A percentile compares a stretch with the other conserved stretches of the same genome.
These are phyloP conservation scores for Apiospora pterosperma DNA, from an alignment of 2,329 filamentous ascomycete genomes.

Conservation along the genomic window DNA sequence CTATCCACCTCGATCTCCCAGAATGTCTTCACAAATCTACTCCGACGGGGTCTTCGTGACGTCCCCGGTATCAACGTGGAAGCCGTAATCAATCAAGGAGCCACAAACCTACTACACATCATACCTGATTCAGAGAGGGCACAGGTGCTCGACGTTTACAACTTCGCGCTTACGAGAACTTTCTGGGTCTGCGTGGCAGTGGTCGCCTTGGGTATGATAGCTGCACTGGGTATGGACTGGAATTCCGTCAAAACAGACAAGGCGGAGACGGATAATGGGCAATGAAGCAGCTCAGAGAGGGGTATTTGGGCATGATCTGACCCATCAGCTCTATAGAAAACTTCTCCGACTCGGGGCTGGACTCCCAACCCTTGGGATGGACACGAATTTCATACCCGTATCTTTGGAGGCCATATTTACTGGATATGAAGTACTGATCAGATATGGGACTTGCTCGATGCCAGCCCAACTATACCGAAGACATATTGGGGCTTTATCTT, in stretches of 20 bases:
- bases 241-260: conserved; percentile 46
- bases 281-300: background rate
- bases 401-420: no score
- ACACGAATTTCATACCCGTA: no score
- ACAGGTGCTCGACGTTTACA: conserved; percentile 42
- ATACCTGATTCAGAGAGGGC: conserved; percentile 31
- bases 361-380: no score
- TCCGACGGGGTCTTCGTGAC: conserved; percentile 28
- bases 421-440: no score
- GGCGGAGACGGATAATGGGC: background rate
- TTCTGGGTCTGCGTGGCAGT: conserved; percentile 56
- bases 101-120: conserved; percentile 47
- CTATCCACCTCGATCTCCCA: conserved; percentile 37
- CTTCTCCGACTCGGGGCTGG: no score
- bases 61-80: conserved; percentile 30
- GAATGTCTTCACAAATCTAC: conserved; percentile 35
- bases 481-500: no score
- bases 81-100: conserved; percentile 32
- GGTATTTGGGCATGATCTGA: no score
- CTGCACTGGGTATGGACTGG: conserved; percentile 54
- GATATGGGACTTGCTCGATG: no score
- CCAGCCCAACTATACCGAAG: no score
- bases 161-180: conserved; percentile 46
- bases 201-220: conserved; percentile 44
- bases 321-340: no score